Base-by-base conservation (phyloP, 495 filamentous ascomycete genomes). In the Penicillium mononematosum region DNA sequence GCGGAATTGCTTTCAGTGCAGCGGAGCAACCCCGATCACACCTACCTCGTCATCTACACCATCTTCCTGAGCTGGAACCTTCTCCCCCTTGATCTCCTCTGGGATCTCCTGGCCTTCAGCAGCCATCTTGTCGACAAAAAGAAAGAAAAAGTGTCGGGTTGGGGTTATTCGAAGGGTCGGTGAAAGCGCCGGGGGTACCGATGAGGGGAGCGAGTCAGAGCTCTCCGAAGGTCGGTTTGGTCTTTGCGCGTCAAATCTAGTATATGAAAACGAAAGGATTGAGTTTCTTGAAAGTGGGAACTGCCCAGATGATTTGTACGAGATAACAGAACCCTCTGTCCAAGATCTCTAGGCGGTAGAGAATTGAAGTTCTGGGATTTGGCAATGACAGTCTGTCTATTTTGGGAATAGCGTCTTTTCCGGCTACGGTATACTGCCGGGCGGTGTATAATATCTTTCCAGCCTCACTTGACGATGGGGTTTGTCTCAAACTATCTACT, bases 1-100 rank as follows among this genome's bases (percentile, higher is more conserved):
- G n/a, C 19, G 16, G 53, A 19, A 47, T 31, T 42, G 22, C 36
- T 53, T 47, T 52, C 55, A 43, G 22, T 45, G n/a, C 24, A 47
- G 16, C 49, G 32, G 20, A n/a, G 39, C 24, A n/a, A 43, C 45
- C 20, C 52, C 20, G 45, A 24, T 27, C 44, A 31, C 48, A 62
- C 69, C 22, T 72, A 79, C 76, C 71, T 79, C 76, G 57, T 79
- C 76, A 51, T 79, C 75, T 45, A 61, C 69, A 4, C 74, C 76
- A 51, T 74, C 75, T 49, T 74, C 65, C 44, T 74, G 72, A 32
- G 66, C 49, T 31, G 73, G 69, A 50, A 76, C 36, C 58, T 64
- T 73, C 69, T 76, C 72, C 38, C 72, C 69, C 58, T 72, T 70
- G 16, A 79, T 50, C 57, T 78, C 68, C 27, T 66, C 50, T 55